Base-by-base conservation (phyloP, 202 grass and related monocot species). In the Zizania palustris region DNA sequence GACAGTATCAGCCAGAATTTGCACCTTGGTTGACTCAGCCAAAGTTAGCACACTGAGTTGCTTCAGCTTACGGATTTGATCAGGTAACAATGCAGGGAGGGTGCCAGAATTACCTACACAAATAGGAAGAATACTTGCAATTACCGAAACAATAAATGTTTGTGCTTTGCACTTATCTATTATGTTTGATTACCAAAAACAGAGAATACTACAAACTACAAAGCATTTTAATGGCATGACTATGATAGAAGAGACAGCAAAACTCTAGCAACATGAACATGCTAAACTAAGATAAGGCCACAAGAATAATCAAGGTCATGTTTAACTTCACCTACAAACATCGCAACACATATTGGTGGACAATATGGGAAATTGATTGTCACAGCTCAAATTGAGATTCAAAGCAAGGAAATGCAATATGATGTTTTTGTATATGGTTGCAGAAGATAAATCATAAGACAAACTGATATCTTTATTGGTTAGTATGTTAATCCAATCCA, bases 31-130 rank as follows among this genome's bases (percentile, higher is more conserved):
- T 84, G 87, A 93, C 78, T 99, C 92, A 67, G 91, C 89, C 68
- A 99, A 63, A 69, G 96, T 89, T 80, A 99, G 80, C 67, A 99
- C 92, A 22, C 81, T 99, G 37, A 99, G 92, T 80, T 99, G 96
- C 85, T 99, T 93, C 73, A 99, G 87, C 85, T 99, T 99, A 46
- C 65, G 88, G 42, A 74, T 75, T 90, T 99, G 96, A 82, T 99
- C 90, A 79, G 89, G 89, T 41, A 96, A 85, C 74, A 99, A 57
- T 16, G 74, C 62, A 72, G 92, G 96, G 63, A 99, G 87, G 58
- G 62, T 80, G 60, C 78, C 82, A 75, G 85, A 83, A 90, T 93
- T 99, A 79, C 89, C 96, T 99, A 65, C 64, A 65, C 11, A 48
- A 67, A 12, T 7, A 72, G 2, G 35, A 71, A 58, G n/a, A 55